Evolutionary conservation across 352 stramenopile species (phyloP).

Genomic region (Sclerospora graminicola): DNA sequence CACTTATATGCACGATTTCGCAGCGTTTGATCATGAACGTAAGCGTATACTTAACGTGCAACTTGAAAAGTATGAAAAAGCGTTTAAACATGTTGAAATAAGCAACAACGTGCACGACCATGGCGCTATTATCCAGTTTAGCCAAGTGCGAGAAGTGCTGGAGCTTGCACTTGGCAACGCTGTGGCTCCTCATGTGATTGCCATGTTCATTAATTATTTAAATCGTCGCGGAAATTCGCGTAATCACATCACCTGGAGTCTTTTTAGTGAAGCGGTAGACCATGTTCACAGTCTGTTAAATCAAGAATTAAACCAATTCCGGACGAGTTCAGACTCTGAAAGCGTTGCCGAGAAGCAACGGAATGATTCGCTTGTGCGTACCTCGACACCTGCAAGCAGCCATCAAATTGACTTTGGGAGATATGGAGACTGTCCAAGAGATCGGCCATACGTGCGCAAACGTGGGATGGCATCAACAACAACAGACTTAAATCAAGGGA

Average conservation of each 20-base stretch:
- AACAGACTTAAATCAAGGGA: constrained; percentile 56
- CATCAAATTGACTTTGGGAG: constrained; percentile 59
- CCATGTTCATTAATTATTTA: too few species aligned
- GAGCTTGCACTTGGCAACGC: constrained; percentile 29
- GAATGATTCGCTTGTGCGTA: constrained; percentile 32
- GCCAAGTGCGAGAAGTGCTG: constrained; percentile 34
- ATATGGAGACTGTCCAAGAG: constrained; percentile 51
- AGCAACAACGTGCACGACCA: constrained; percentile 28
- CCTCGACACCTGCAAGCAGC: constrained; percentile 51
- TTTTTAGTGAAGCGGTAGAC: too few species aligned
- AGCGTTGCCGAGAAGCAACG: constrained; percentile 14
- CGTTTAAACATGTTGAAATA: too few species aligned
- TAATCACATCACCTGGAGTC: too few species aligned
- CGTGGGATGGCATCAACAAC: constrained; percentile 75
- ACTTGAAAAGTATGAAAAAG: too few species aligned
- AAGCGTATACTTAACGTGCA: too few species aligned
- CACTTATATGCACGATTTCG: too few species aligned
- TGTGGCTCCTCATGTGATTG: too few species aligned
- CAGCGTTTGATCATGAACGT: too few species aligned
- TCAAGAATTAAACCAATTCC: too few species aligned
- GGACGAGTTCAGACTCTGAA: too few species aligned
- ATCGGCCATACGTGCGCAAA: constrained; percentile 61
- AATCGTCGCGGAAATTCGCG: too few species aligned
- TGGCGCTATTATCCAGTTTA: constrained; percentile 33
- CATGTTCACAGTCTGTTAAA: constrained; percentile 31